A percentile compares a stretch with the other conserved stretches of the same genome.
phyloP scores from a whole-genome alignment of 129 eudicot species.

The Escallonia herrerae region DNA sequence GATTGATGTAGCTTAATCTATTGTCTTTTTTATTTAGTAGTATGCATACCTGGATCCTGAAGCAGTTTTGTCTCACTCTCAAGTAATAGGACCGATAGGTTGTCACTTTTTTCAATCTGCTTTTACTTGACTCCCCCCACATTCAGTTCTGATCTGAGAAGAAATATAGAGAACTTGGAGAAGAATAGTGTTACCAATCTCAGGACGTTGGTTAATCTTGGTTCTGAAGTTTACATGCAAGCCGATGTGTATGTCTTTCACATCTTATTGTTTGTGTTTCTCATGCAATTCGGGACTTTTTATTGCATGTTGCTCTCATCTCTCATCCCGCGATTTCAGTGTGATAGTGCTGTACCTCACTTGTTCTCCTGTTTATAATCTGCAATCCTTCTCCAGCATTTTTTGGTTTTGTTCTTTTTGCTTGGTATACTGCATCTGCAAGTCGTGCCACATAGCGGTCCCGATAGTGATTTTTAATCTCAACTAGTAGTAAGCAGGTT shows the following conservation, averaged over 20 bases:
- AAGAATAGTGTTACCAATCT: slow-evolving; percentile 76
- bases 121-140: slow-evolving; percentile 25
- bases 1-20: background rate
- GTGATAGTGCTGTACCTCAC: background rate
- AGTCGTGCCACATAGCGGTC: background rate
- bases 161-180: slow-evolving; percentile 78
- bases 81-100: too few relatives aligned
- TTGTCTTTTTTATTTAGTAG: background rate
- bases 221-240: too few relatives aligned
- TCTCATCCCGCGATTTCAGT: background rate
- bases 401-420: background rate
- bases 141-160: slow-evolving; percentile 70
- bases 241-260: background rate
- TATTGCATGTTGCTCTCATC: background rate
- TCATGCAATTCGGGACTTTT: background rate
- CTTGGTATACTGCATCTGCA: too few relatives aligned
- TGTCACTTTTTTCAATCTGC: background rate
- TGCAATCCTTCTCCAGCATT: too few relatives aligned
- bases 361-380: background rate
- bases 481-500: background rate
- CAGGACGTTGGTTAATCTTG: slow-evolving; percentile 24
- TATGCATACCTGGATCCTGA: too few relatives aligned
- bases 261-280: background rate
- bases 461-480: background rate
- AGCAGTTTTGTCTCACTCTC: too few relatives aligned